Percentiles rank a stretch among this genome's conserved stretches.
These are phyloP conservation scores for Talinum fruticosum DNA, from an alignment of 148 eudicot species.

Conservation along the genomic window DNA sequence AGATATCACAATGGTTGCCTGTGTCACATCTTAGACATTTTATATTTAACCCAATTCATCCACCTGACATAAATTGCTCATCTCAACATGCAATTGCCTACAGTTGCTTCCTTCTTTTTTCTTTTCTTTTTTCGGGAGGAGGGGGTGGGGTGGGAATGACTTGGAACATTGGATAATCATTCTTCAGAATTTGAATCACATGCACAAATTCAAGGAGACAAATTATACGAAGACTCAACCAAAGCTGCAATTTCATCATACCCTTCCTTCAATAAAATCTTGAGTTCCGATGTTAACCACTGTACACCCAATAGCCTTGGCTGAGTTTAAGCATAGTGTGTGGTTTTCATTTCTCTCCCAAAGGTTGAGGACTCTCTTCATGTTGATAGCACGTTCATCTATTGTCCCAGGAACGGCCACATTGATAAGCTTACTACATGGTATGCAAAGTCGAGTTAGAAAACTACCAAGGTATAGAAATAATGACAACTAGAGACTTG, in stretches of 20 bases:
- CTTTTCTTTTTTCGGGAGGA: neutral
- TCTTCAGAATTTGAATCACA: neutral
- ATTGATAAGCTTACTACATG: slow-evolving; percentile 89
- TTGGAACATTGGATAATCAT: neutral
- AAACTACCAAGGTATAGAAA: neutral
- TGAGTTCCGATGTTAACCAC: slow-evolving; percentile 95
- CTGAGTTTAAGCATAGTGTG: slow-evolving; percentile 91
- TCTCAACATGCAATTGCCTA: slow-evolving; percentile 3
- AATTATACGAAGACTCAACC: neutral
- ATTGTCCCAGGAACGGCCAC: slow-evolving; percentile 99
- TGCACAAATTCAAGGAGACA: neutral
- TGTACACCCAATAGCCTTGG: slow-evolving; percentile 98
- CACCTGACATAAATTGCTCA: neutral
- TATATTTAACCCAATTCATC: slow-evolving; percentile 3
- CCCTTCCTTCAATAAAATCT: slow-evolving; percentile 99
- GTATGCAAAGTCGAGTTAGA: slow-evolving; percentile 1
- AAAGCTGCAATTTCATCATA: slow-evolving; percentile 32
- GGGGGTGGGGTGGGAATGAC: too few relatives aligned
- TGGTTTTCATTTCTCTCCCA: slow-evolving; percentile 99
- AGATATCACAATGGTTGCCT: neutral
- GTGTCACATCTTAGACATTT: neutral
- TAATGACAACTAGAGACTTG: neutral
- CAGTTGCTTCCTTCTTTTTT: neutral
- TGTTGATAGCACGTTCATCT: slow-evolving; percentile 94
- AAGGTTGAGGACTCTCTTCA: slow-evolving; percentile 81